Evolutionary conservation across 352 stramenopile genomes (phyloP).

Genomic region (Phytophthora sansomeana): DNA sequence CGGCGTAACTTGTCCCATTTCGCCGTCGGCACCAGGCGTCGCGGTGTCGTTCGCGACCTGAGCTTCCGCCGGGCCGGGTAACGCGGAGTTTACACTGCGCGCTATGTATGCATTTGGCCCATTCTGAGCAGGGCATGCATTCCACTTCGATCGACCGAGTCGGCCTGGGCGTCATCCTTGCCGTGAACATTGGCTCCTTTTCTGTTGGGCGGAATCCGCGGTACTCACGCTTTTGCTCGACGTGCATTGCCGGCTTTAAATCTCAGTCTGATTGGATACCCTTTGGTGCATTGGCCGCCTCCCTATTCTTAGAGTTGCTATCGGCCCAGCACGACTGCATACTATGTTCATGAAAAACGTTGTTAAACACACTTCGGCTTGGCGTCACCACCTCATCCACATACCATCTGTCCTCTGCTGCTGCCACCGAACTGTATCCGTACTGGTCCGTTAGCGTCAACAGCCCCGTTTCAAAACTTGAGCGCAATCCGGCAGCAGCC

Average conservation of each 20-base stretch:
- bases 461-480: constrained; percentile 22
- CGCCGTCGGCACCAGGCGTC: constrained; percentile 3
- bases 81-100: no score
- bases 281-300: constrained; percentile 1
- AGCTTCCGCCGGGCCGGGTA: no score
- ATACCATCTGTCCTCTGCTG: background rate
- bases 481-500: constrained; percentile 6
- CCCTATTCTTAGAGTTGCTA: constrained; percentile 16
- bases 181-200: constrained; percentile 27
- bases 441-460: constrained; percentile 23
- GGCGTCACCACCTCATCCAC: constrained; percentile 6
- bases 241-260: constrained; percentile 10
- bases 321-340: constrained; percentile 4
- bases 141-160: no score
- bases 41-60: background rate
- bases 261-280: constrained; percentile 25
- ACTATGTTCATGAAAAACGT: background rate
- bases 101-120: no score
- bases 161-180: constrained; percentile 22
- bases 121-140: no score
- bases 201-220: constrained; percentile 17
- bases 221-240: constrained; percentile 7
- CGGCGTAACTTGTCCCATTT: constrained; percentile 28
- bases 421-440: constrained; percentile 26
- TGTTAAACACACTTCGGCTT: background rate